Evolutionary conservation across 73 alveolate species (phyloP), one percentile per base, ranked within the genome.

Genomic region (Paramecium primaurelia): DNA sequence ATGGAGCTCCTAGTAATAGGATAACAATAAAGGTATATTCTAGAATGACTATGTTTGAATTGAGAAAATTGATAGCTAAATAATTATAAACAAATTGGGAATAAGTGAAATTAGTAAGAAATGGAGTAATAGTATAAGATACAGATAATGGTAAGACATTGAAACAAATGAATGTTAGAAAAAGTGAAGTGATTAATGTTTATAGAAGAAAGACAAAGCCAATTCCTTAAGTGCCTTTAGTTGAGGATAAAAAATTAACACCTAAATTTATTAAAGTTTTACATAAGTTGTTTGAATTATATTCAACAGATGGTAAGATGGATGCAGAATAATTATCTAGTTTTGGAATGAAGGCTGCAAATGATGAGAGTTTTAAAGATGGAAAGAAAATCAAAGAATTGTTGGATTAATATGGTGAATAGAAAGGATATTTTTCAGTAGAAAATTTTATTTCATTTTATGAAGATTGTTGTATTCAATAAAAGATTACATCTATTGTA

Each of bases 71-170:
- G 75, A 80, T 80, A 45, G 91, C 91, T 12, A 80, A 80, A 80
- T 30, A 32, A 3, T 34, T 91, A 93, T 26, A 95, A 93, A 71
- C 89, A 37, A 36, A 68, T 85, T 54, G 86, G 97, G 59, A 98
- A 93, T 36, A 92, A 86, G 84, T 77, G 8, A 59, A 83, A 88
- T 22, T 88, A 73, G 77, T 90, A 68, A 20, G 92, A 88, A 85
- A 80, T 86, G 91, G 97, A 11, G 88, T 92, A 54, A 97, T 92
- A 22, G 68, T 97, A n/a, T 92, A 92, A 60, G 98, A 96, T 18
- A 77, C 83, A 42, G 98, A 96, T 16, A 97, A 97, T 88, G 99
- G 99, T 16, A 93, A 92, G 91, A 96, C 99, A 28, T 88, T 97
- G 4, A 92, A 92, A 14, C 97, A 97, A 54, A 90, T 97, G 47